Evolutionary conservation across 2,329 filamentous ascomycete species (phyloP).

Genomic region (Claviceps arundinis): DNA sequence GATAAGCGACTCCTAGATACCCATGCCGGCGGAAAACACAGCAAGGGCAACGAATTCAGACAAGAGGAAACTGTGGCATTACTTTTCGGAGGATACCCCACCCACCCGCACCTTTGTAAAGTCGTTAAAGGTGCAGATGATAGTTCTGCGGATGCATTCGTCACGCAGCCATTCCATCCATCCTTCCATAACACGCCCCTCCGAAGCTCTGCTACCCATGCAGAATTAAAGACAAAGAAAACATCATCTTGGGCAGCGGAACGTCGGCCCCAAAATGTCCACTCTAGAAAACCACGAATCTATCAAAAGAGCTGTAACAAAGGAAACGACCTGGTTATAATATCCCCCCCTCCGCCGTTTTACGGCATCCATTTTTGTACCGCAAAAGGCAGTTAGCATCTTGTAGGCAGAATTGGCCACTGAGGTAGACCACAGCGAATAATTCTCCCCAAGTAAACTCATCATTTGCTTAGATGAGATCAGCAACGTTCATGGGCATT

Average conservation of each 20-base stretch:
- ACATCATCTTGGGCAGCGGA: background rate
- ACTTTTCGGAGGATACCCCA: slow-evolving; percentile 25
- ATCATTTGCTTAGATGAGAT: slow-evolving; percentile 49
- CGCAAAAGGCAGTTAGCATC: too few species aligned
- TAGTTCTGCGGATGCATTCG: slow-evolving; percentile 13
- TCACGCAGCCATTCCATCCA: slow-evolving; percentile 22
- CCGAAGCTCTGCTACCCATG: slow-evolving; percentile 17
- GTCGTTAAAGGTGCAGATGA: slow-evolving; percentile 23
- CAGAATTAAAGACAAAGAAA: slow-evolving; percentile 1
- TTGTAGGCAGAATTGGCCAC: too few species aligned
- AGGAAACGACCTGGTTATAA: slow-evolving; percentile 18
- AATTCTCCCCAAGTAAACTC: background rate
- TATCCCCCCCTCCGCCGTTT: slow-evolving; percentile 6
- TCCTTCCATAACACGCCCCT: slow-evolving; percentile 12
- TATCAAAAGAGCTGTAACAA: slow-evolving; percentile 24
- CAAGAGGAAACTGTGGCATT: slow-evolving; percentile 25
- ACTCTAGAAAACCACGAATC: slow-evolving; percentile 26
- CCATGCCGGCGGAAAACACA: slow-evolving; percentile 16
- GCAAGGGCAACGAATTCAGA: slow-evolving; percentile 13
- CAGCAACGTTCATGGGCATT: slow-evolving; percentile 93
- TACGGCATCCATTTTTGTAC: background rate
- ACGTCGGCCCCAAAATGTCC: slow-evolving; percentile 9
- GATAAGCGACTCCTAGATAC: slow-evolving; percentile 24
- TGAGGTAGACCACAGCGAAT: too few species aligned
- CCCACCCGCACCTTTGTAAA: slow-evolving; percentile 21